A percentile compares a stretch with the other conserved stretches of the same genome.
Conservation (phyloP, 139 green algal species). For the Chlamydomonas applanata region DNA sequence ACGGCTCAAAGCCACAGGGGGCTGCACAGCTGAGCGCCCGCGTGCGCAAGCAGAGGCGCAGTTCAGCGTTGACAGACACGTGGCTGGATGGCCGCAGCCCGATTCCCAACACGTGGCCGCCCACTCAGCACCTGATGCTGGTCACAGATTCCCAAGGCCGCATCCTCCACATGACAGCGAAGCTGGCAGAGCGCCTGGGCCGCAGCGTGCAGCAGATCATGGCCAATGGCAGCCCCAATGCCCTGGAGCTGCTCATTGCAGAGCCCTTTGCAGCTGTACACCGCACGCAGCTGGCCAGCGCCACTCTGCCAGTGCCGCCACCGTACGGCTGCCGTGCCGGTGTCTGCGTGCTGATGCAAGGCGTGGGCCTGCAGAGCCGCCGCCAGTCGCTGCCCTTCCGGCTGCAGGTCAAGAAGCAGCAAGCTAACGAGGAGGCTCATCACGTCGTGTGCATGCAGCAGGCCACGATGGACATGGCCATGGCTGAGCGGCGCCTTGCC, state of each 20-base stretch:
- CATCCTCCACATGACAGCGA: slow-evolving; percentile 37
- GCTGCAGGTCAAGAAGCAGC: neutral
- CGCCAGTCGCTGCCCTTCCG: neutral
- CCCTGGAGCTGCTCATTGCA: too few species aligned
- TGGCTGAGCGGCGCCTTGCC: slow-evolving; percentile 5
- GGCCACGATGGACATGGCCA: neutral
- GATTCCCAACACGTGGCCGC: too few species aligned
- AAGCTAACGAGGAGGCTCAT: neutral
- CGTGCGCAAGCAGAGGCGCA: too few species aligned
- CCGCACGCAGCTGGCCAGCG: neutral
- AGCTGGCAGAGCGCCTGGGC: slow-evolving; percentile 13
- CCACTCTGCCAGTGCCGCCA: neutral
- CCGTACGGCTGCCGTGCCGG: neutral
- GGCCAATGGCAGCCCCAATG: too few species aligned
- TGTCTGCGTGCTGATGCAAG: neutral
- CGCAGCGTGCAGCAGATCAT: neutral
- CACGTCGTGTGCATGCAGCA: neutral
- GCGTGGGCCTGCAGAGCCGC: neutral
- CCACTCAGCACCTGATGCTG: slow-evolving; percentile 31
- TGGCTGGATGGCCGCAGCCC: too few species aligned
- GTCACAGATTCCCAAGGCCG: slow-evolving; percentile 39
- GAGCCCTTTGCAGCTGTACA: neutral
- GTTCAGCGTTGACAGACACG: too few species aligned
- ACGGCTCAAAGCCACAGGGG: too few species aligned
- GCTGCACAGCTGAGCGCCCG: too few species aligned